Evolutionary conservation across 257 asterid species (phyloP).

Genomic region (Primulina huaijiensis): DNA sequence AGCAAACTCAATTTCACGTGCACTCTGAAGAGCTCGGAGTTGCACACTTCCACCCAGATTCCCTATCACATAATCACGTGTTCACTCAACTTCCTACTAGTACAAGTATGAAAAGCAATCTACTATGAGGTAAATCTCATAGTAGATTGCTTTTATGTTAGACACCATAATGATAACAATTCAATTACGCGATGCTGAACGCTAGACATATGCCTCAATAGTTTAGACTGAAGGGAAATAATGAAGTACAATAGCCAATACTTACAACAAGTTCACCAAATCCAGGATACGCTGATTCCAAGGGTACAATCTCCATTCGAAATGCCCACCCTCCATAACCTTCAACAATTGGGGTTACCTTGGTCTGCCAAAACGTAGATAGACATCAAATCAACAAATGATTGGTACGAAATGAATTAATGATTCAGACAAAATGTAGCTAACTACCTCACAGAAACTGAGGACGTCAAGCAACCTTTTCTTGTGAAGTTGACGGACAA

Average conservation of each 20-base stretch:
- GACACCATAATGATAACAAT: conserved; percentile 5
- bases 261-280: conserved; percentile 93
- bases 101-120: neutral
- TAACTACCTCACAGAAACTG: conserved; percentile 86
- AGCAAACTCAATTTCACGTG: neutral
- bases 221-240: neutral
- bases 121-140: neutral
- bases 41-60: neutral
- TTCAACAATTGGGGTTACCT: conserved; percentile 95
- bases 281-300: conserved; percentile 97
- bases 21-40: neutral
- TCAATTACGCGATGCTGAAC: conserved; percentile 4
- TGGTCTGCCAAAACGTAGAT: conserved; percentile 61
- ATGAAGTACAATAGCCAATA: conserved; percentile 19
- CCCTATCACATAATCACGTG: neutral
- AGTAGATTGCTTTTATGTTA: no score
- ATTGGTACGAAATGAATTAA: neutral
- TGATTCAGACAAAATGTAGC: conserved; percentile 15
- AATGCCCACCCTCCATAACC: conserved; percentile 99
- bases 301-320: conserved; percentile 93
- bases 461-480: conserved; percentile 81
- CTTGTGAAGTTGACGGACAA: conserved; percentile 67
- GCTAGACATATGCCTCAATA: neutral
- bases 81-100: neutral
- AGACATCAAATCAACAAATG: conserved; percentile 28